Percentiles rank a stretch among this genome's conserved stretches.
Evolutionary conservation across 2,329 filamentous ascomycete genomes (phyloP).

Genomic region (Allantophomopsis cytisporea): DNA sequence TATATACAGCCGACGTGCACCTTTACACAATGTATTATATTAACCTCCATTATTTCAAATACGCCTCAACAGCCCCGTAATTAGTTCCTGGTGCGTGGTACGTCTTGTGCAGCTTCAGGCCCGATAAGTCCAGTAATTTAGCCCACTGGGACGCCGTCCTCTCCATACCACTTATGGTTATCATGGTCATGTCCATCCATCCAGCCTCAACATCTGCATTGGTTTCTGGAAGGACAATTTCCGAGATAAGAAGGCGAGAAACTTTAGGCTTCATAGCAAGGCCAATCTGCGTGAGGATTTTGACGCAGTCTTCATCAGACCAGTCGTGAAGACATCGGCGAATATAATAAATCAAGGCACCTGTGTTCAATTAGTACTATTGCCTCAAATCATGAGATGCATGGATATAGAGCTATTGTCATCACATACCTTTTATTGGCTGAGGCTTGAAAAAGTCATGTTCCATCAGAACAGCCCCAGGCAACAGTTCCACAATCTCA

Average conservation of each 20-base stretch:
- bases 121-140: slow-evolving; percentile 4
- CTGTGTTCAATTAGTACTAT: slow-evolving; percentile 5
- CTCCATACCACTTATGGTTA: slow-evolving; percentile 8
- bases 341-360: slow-evolving; percentile 20
- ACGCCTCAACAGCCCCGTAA: neutral
- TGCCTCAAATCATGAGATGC: neutral
- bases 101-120: slow-evolving; percentile 5
- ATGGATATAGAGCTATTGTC: no score
- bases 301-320: slow-evolving; percentile 17
- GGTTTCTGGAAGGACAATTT: slow-evolving; percentile 7
- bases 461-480: slow-evolving; percentile 12
- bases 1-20: no score
- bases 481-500: neutral
- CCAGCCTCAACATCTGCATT: slow-evolving; percentile 3
- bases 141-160: slow-evolving; percentile 4
- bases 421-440: slow-evolving; percentile 12
- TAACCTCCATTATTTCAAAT: neutral
- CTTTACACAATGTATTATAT: no score
- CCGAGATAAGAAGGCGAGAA: slow-evolving; percentile 8
- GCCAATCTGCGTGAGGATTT: slow-evolving; percentile 19
- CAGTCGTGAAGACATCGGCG: slow-evolving; percentile 25
- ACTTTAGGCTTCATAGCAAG: slow-evolving; percentile 8
- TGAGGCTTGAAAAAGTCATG: slow-evolving; percentile 21
- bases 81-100: neutral
- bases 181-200: slow-evolving; percentile 8